Evolutionary conservation across 176 grass and related monocot genomes (phyloP).

Genomic region (Phragmites australis): DNA sequence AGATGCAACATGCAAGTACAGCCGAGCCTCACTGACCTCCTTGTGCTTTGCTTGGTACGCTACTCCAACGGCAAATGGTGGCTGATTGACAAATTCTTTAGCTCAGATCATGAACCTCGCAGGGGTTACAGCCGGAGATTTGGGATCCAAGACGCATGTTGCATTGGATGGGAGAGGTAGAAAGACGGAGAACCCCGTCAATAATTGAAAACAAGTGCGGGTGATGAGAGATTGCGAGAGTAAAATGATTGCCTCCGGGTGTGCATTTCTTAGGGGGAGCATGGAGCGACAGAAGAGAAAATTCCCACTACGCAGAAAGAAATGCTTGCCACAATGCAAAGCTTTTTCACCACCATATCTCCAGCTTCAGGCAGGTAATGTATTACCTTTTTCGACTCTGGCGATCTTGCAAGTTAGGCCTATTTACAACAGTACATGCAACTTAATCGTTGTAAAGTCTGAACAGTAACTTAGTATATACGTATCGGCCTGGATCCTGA

Average conservation of each 20-base stretch:
- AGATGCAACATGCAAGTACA: slow-evolving; percentile 2
- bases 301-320: slow-evolving; percentile 37
- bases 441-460: neutral
- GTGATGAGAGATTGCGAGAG: slow-evolving; percentile 19
- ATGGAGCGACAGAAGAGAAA: slow-evolving; percentile 16
- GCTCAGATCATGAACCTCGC: neutral
- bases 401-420: slow-evolving; percentile 16
- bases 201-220: slow-evolving; percentile 24
- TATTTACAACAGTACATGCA: neutral
- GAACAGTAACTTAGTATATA: neutral
- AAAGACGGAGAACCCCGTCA: neutral
- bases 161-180: neutral
- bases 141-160: neutral
- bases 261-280: slow-evolving; percentile 10
- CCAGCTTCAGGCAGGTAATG: neutral
- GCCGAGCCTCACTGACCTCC: neutral
- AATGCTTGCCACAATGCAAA: slow-evolving; percentile 32
- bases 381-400: neutral
- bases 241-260: slow-evolving; percentile 37
- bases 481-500: neutral
- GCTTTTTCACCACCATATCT: slow-evolving; percentile 14
- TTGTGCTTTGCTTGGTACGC: neutral
- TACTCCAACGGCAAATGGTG: neutral
- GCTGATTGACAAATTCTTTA: neutral
- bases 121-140: neutral